phyloP scores from a whole-genome alignment of 495 filamentous ascomycete species.

The Durotheca rogersii region DNA sequence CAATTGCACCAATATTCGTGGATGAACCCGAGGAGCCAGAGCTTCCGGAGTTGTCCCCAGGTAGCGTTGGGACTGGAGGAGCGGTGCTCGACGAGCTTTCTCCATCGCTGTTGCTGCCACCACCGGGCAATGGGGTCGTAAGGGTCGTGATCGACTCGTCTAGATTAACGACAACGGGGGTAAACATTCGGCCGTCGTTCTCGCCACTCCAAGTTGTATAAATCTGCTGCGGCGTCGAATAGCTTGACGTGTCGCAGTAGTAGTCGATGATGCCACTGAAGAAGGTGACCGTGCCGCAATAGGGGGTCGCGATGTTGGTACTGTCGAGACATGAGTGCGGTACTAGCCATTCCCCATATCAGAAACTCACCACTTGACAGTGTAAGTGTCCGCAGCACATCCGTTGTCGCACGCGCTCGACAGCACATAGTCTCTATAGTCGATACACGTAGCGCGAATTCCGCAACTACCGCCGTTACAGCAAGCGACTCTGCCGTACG shows the following conservation, averaged over 20 bases:
- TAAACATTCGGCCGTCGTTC: conserved; percentile 33
- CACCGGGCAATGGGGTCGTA: conserved; percentile 6
- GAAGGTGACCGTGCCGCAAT: conserved; percentile 43
- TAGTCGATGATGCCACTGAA: conserved; percentile 40
- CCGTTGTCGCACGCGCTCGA: conserved; percentile 37
- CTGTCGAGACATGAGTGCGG: conserved; percentile 22
- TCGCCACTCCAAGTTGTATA: conserved; percentile 42
- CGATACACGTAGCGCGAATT: conserved; percentile 35
- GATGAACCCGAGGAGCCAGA: conserved; percentile 20
- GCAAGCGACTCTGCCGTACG: conserved; percentile 41
- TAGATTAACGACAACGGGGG: conserved; percentile 18
- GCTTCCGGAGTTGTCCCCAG: conserved; percentile 1
- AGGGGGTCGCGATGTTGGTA: conserved; percentile 27
- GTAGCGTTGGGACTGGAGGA: neutral
- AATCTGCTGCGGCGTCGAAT: conserved; percentile 33
- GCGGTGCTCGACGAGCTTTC: conserved; percentile 2
- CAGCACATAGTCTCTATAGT: conserved; percentile 25
- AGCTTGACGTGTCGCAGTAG: conserved; percentile 37
- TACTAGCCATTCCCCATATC: neutral
- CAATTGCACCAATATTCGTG: conserved; percentile 46
- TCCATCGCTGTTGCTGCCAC: neutral
- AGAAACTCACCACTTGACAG: conserved; percentile 42
- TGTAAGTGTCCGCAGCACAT: conserved; percentile 39
- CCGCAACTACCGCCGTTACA: conserved; percentile 34
- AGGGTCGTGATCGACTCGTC: conserved; percentile 4